A percentile compares a stretch with the other conserved stretches of the same genome.
These are phyloP conservation scores for Candida xyloterini DNA, from an alignment of 805 yeast genomes.

Conservation along the genomic window DNA sequence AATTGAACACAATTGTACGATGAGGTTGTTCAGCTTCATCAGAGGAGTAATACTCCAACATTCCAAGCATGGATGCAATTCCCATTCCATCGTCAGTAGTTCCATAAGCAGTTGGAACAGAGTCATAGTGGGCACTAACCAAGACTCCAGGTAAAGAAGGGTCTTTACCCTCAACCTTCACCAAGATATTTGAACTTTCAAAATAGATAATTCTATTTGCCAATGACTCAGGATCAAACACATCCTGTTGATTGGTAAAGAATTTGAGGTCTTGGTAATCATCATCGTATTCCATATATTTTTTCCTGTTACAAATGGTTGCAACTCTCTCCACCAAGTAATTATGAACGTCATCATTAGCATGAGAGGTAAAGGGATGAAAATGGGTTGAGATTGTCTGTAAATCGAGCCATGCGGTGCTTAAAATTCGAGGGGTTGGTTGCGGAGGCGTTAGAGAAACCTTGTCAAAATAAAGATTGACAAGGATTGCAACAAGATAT, in stretches of 20 bases:
- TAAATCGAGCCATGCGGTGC: constrained; percentile 66
- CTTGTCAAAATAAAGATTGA: constrained; percentile 35
- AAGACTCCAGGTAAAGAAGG: constrained; percentile 61
- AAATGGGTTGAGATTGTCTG: constrained; percentile 62
- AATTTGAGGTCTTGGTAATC: constrained; percentile 40
- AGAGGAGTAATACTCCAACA: constrained; percentile 47
- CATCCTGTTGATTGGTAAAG: constrained; percentile 47
- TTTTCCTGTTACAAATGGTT: constrained; percentile 28
- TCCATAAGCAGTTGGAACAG: constrained; percentile 84
- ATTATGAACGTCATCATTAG: constrained; percentile 74
- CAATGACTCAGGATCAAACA: constrained; percentile 41
- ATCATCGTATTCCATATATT: constrained; percentile 38
- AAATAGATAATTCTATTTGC: constrained; percentile 59
- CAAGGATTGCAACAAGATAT: constrained; percentile 38
- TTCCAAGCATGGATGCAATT: constrained; percentile 72
- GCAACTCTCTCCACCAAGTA: constrained; percentile 49
- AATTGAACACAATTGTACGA: constrained; percentile 75
- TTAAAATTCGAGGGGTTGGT: constrained; percentile 35
- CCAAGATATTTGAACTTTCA: constrained; percentile 80
- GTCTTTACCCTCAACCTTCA: constrained; percentile 64
- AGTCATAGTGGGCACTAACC: constrained; percentile 83
- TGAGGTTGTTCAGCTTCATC: constrained; percentile 47
- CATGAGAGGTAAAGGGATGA: constrained; percentile 79
- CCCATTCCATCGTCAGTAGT: constrained; percentile 94
- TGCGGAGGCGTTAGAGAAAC: constrained; percentile 43